Evolutionary conservation across 768 basidiomycete genomes (phyloP), one percentile per base, ranked within the genome.

Genomic region (Pleurotus eryngii): DNA sequence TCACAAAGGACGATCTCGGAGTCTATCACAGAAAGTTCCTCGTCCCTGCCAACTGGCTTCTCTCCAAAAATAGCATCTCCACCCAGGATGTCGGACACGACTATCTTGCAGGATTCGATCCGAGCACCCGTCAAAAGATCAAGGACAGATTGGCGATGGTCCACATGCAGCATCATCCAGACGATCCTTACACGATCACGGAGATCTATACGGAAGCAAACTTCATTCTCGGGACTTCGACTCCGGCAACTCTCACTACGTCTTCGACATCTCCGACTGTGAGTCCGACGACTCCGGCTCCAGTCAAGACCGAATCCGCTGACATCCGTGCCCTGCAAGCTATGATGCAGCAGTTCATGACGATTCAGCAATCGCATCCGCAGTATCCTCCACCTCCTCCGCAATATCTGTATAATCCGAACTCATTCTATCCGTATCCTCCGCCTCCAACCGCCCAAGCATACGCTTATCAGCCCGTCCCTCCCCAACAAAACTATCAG

Each of bases 11-110:
- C 3, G 64, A 67, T 18, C 51, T 57, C 5, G 61, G 60, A 2
- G 57, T 61, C 3, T 68, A 65, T 42, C 63, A 66, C 35, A 59
- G 59, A 1, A 47, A 64, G 5, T 70, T 69, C 54, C 11, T 56
- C 0, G 53, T 46, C 20, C 58, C 69, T 1, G 54, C 67, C 0
- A 49, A 30, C 1, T 67, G 62, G 42, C 62, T 71, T 3, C 59
- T 64, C 11, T 9, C 2, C 18, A 62, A 65, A 38, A 17, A 56
- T 1, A 55, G 53, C 3, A 49, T 68, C 2, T 62, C 61, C 3
- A 42, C 55, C 2, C 42, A 59, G 3, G 69, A 71, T 14, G 65
- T 61, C 22, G 58, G 62, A 18, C 60, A 64, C 2, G 58, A 63
- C 5, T 70, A 65, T 51, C 12, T 62, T n/a, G 49, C 50, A 5